Conservation (phyloP, 2,329 filamentous ascomycete genomes). For the Monilinia aucupariae region DNA sequence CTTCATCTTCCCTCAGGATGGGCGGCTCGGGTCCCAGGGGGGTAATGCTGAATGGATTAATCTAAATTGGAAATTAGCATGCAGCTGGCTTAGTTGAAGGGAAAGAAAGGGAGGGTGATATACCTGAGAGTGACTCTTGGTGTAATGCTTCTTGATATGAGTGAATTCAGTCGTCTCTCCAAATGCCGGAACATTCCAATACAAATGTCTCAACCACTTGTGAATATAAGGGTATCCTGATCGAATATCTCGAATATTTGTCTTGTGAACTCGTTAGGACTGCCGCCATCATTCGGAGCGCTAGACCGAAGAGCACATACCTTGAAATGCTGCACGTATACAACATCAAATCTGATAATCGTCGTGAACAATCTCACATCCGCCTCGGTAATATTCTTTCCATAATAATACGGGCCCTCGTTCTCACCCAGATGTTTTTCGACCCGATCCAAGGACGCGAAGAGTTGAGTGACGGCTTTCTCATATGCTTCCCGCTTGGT, state of each 20-base stretch:
- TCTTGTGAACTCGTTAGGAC: slow-evolving; percentile 36
- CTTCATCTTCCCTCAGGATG: slow-evolving; percentile 71
- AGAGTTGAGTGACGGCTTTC: slow-evolving; percentile 63
- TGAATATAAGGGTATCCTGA: slow-evolving; percentile 57
- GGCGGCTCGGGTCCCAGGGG: slow-evolving; percentile 80
- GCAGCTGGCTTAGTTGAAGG: not conserved
- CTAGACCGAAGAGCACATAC: slow-evolving; percentile 53
- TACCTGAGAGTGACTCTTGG: slow-evolving; percentile 63
- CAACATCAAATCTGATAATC: slow-evolving; percentile 60
- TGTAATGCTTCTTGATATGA: slow-evolving; percentile 78
- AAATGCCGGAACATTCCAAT: slow-evolving; percentile 64
- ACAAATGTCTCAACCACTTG: slow-evolving; percentile 59
- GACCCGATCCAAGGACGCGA: slow-evolving; percentile 68
- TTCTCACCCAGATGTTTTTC: slow-evolving; percentile 59
- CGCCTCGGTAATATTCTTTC: slow-evolving; percentile 69
- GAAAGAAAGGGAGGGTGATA: slow-evolving; percentile 30
- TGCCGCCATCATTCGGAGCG: too few species aligned
- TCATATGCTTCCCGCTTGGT: slow-evolving; percentile 80
- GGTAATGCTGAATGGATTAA: slow-evolving; percentile 68
- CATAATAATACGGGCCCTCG: slow-evolving; percentile 67
- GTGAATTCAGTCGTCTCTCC: slow-evolving; percentile 36
- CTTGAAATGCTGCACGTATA: slow-evolving; percentile 83
- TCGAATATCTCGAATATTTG: slow-evolving; percentile 46
- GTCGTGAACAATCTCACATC: slow-evolving; percentile 69
- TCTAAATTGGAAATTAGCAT: slow-evolving; percentile 46